Evolutionary conservation across 495 filamentous ascomycete species (phyloP), one percentile per base, ranked within the genome.

Genomic region (Geopyxis carbonaria): DNA sequence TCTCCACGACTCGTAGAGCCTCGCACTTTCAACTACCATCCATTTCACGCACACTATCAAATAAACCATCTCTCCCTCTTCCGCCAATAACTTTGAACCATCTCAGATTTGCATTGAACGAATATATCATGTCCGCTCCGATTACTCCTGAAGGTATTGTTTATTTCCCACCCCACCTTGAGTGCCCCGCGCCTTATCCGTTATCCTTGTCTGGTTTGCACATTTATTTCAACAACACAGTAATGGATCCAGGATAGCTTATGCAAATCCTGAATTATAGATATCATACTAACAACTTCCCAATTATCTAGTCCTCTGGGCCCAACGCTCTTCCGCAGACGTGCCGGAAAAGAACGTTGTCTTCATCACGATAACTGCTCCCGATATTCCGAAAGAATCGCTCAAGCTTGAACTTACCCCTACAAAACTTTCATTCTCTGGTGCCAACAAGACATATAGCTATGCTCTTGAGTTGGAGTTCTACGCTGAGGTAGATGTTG

Each of bases 391-490:
- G 34, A 59, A 66, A 45, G 56, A 64, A 20, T 73, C 74, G 41
- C 62, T 85, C 46, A 76, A 84, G 58, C 69, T 93, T 44, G 76
- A 85, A 48, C 61, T 94, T 48, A 78, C 82, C 60, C 60, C 84
- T 34, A 78, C 67, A 40, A 69, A 69, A 45, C 71, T 97, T 39
- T 68, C 64, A 36, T 97, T 95, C 70, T 70, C 70, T 37, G 91
- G 87, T 47, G 62, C 72, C 51, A 77, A 72, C 37, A 95, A 95
- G 75, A 67, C 73, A 41, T 69, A 70, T 37, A 78, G 66, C 33
- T 97, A 93, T 63, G 67, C 76, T 37, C 72, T 94, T 44, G 75
- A 80, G 13, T 72, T 97, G n/a, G 75, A 84, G 47, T 75, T 97
- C 62, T 95, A 70, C 63, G 80, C 55, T 50, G 89, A 95, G 64